Conservation (phyloP, 139 green algal species). For the Chlorella sp. region DNA sequence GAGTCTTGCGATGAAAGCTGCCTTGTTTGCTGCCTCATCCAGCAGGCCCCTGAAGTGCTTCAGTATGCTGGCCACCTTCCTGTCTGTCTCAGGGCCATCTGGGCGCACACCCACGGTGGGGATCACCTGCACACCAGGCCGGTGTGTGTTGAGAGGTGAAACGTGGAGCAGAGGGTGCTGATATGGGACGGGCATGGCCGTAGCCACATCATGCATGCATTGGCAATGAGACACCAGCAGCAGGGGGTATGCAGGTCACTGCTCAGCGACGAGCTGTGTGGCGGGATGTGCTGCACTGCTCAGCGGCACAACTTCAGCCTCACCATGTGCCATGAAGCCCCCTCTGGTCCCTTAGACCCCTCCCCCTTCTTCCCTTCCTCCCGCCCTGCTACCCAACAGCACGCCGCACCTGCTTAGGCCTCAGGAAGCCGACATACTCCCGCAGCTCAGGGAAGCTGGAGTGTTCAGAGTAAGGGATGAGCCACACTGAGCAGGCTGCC, state of each 20-base stretch:
- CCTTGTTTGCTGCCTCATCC: constrained; percentile 62
- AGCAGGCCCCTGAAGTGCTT: constrained; percentile 58
- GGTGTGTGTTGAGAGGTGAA: no score
- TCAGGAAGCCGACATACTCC: constrained; percentile 59
- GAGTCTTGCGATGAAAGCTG: constrained; percentile 43
- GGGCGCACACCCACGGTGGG: constrained; percentile 80
- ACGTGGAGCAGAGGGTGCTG: no score
- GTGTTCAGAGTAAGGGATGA: constrained; percentile 91
- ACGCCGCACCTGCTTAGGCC: constrained; percentile 45
- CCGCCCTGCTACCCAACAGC: not conserved
- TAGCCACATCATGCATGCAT: not conserved
- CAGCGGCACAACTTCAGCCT: no score
- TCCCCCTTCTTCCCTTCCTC: no score
- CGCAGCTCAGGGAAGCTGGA: constrained; percentile 71
- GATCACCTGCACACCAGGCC: constrained; percentile 61
- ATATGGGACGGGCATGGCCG: no score
- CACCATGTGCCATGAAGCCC: no score
- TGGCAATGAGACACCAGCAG: no score
- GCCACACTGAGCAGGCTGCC: constrained; percentile 45
- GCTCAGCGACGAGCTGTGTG: not conserved
- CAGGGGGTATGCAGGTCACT: not conserved
- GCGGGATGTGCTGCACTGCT: no score
- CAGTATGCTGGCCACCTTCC: constrained; percentile 41
- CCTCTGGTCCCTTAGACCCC: no score
- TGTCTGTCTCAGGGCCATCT: constrained; percentile 35